Base-by-base conservation (phyloP, 768 basidiomycete species). In the Austroboletus festivus region DNA sequence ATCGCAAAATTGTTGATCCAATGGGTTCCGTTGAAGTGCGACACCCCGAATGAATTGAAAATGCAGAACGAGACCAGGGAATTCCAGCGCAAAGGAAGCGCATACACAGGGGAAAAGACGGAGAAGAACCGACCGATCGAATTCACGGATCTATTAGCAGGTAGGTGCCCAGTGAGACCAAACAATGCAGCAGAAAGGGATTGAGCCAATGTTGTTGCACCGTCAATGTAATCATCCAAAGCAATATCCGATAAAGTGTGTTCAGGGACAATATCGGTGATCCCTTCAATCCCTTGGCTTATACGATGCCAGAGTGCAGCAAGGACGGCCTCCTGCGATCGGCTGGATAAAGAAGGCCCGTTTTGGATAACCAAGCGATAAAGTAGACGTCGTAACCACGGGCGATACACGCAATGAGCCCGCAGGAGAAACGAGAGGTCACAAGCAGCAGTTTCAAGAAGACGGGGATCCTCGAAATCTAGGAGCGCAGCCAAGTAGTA, bases 401-500 rank as follows among this genome's bases (percentile, higher is more conserved):
- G 58, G 42, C 72, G 65, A 16, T 69, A 75, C 26, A 64, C 57
- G 12, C 53, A 52, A 31, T 69, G 60, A 11, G 55, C 58, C 15
- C 63, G 60, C 26, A 80, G 60, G 33, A 73, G 52, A 44, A 54
- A 57, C 13, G 59, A 51, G 40, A 83, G 55, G 47, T 65, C 54
- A 8, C 59, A 44, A 33, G 76, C 65, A 56, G 63, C 61, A n/a
- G 61, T 56, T 5, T 63, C 47, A 12, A 70, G 55, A 35, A 66
- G 62, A 31, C 60, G 57, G 15, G 55, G 37, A 13, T 67, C 61
- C 5, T 50, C 57, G 37, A 55, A 55, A 10, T 61, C 56, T 23
- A 76, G 55, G 24, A 81, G 70, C 0, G 70, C 61, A 20, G 70
- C 60, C 8, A 81, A 64, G 58, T 76, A 83, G 11, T 74, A 67